These are phyloP conservation scores for Solanum chaucha DNA, from an alignment of 257 asterid genomes.

Conservation along the genomic window DNA sequence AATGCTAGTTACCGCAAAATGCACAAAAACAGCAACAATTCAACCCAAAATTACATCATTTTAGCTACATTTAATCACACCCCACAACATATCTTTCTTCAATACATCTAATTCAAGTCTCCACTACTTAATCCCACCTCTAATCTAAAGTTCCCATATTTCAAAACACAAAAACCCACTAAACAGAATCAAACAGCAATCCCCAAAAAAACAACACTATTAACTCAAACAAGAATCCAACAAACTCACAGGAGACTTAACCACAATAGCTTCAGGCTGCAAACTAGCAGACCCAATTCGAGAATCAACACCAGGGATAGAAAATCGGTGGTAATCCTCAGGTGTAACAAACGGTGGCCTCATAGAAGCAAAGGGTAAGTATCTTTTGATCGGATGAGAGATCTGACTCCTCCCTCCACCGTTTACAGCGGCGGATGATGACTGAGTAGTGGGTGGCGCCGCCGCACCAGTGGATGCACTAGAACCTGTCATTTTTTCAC, in stretches of 20 bases:
- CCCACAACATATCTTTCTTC: no score
- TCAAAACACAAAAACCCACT: no score
- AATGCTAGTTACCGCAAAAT: no score
- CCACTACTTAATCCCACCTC: no score
- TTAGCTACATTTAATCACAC: no score
- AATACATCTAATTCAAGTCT: no score
- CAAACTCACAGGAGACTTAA: slow-evolving; percentile 69
- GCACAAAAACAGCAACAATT: no score
- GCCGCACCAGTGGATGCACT: slow-evolving; percentile 37
- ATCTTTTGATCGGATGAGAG: slow-evolving; percentile 48
- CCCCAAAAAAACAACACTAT: background rate
- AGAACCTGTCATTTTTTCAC: slow-evolving; percentile 31
- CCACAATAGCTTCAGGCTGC: slow-evolving; percentile 31
- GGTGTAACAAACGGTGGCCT: slow-evolving; percentile 63
- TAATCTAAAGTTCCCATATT: no score
- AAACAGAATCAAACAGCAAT: background rate
- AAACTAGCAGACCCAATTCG: slow-evolving; percentile 35
- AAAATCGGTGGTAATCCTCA: slow-evolving; percentile 63
- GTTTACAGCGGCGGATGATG: slow-evolving; percentile 26
- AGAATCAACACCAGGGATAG: slow-evolving; percentile 36
- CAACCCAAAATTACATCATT: no score
- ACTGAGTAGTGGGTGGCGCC: slow-evolving; percentile 35
- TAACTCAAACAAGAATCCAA: background rate
- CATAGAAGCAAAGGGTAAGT: slow-evolving; percentile 70
- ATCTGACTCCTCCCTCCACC: slow-evolving; percentile 32